Evolutionary conservation across 2,329 filamentous ascomycete genomes (phyloP).

Genomic region (Diaporthe nobilis): DNA sequence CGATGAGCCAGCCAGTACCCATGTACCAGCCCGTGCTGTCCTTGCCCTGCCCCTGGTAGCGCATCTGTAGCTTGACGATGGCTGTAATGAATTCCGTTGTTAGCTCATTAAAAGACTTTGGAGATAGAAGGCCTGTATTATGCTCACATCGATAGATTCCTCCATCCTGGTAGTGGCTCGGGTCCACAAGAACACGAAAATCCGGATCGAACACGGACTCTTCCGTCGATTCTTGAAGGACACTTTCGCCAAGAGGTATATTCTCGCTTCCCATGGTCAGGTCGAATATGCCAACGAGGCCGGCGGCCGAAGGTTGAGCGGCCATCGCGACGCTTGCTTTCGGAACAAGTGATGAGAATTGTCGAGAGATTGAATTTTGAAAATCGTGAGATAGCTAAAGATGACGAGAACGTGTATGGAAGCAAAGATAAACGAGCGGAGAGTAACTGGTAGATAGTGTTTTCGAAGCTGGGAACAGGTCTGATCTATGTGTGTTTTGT

Average conservation of each 20-base stretch:
- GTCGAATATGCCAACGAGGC: neutral
- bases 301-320: neutral
- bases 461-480: neutral
- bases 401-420: neutral
- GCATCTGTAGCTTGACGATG: slow-evolving; percentile 2
- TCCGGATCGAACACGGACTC: slow-evolving; percentile 4
- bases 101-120: neutral
- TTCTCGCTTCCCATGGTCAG: neutral
- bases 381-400: neutral
- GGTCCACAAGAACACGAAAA: neutral
- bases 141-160: neutral
- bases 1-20: neutral
- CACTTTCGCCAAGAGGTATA: neutral
- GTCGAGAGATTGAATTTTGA: neutral
- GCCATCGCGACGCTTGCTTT: neutral
- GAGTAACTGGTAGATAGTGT: neutral
- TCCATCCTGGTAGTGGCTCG: neutral
- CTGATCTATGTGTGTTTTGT: neutral
- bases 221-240: neutral
- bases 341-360: neutral
- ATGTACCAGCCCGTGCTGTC: neutral
- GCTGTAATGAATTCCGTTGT: neutral
- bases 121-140: neutral
- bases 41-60: neutral
- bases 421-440: neutral